Evolutionary conservation across 176 grass and related monocot species (phyloP).

Genomic region (Oryza meridionalis): DNA sequence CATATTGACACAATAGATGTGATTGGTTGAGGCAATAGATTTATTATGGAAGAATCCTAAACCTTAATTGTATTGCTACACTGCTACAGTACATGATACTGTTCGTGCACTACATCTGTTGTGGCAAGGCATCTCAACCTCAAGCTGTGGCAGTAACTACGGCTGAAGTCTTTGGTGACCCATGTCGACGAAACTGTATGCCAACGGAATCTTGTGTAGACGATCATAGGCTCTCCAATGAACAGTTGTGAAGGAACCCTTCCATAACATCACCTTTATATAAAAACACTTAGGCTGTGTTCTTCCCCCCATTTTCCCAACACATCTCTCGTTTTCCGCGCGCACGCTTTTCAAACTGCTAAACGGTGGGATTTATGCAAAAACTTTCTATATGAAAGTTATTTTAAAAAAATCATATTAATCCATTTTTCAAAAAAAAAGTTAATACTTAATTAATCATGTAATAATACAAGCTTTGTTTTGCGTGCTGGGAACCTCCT

Average conservation of each 20-base stretch:
- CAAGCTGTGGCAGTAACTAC: neutral
- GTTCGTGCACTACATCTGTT: neutral
- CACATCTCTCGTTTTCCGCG: no score
- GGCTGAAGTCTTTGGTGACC: neutral
- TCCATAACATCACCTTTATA: neutral
- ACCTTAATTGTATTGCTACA: neutral
- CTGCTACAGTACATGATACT: neutral
- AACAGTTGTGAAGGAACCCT: neutral
- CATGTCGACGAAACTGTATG: neutral
- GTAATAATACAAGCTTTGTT: no score
- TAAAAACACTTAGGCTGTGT: neutral
- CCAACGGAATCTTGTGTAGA: neutral
- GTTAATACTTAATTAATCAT: no score
- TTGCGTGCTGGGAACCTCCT: no score
- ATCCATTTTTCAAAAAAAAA: no score
- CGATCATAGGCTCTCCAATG: neutral
- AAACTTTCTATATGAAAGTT: no score
- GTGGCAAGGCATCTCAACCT: neutral
- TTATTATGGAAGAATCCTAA: neutral
- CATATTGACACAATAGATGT: no score
- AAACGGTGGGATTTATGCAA: no score
- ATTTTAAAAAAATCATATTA: no score
- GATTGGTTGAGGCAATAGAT: no score
- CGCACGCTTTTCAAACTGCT: no score
- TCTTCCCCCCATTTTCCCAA: no score